Evolutionary conservation across 208 protist species (phyloP), one percentile per base, ranked within the genome.

Genomic region (Crithidia brevicula): DNA sequence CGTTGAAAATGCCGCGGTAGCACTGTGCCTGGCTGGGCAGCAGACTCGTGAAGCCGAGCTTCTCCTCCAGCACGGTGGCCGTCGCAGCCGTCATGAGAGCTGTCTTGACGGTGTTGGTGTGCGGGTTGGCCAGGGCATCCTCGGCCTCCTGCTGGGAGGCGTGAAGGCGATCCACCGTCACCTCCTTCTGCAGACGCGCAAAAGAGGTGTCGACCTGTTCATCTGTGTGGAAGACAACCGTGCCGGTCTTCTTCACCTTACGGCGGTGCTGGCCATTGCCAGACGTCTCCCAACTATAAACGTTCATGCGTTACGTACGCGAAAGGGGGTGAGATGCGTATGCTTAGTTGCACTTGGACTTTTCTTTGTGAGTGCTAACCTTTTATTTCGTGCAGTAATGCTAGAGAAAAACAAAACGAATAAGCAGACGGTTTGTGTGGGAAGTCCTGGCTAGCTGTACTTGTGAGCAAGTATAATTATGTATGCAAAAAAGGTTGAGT

Each of bases 11-110:
- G 34, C 89, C 88, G 25, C 83, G 82, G 68, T 94, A 96, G 75
- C 86, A 93, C 71, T 96, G 89, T 38, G 92, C 89, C 66, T 96
- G 92, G 65, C 83, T 89, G 11, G 86, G 86, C 43, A 95, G 76
- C 36, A 96, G 72, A 10, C 25, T 50, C 1, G 42, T 67, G 60
- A 92, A 96, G n/a, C 75, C 70, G 77, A 93, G 79, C 64, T 67
- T 85, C 27, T 77, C 53, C 59, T 73, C 47, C 46, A 96, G 68
- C 15, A 49, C 54, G 33, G 79, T 77, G 1, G 77, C 77, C 38
- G 92, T 96, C 20, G 56, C 51, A 30, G 68, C 52, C 15, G 82
- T 88, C 87, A 96, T 92, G 11, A 96, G 77, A 45, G 86, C 74
- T 11, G 80, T 79, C 31, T 79, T 78, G 13, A 79, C 53, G 23